These are phyloP conservation scores for Melampsora americana DNA, from an alignment of 1,284 basidiomycete species.

Conservation along the genomic window DNA sequence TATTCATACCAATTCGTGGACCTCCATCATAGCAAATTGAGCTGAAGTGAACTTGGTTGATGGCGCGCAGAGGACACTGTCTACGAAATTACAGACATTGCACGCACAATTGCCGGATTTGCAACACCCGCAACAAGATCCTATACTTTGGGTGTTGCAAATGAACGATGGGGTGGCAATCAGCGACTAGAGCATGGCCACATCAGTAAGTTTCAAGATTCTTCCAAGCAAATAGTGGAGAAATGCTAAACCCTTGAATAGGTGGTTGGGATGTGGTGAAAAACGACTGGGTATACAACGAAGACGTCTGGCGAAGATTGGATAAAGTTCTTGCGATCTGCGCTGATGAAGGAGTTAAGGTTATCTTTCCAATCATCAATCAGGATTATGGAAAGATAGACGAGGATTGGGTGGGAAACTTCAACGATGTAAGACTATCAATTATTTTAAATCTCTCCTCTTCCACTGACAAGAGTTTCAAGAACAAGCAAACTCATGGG, in stretches of 20 bases:
- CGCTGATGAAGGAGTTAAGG: slow-evolving; percentile 5
- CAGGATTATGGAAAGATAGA: slow-evolving; percentile 16
- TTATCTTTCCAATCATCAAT: slow-evolving; percentile 18
- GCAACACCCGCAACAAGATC: slow-evolving; percentile 2
- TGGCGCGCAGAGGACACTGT: neutral
- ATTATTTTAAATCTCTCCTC: too few species aligned
- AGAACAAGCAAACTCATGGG: too few species aligned
- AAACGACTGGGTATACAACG: slow-evolving; percentile 6
- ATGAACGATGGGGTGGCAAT: neutral
- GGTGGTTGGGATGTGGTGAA: neutral
- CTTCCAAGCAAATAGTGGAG: neutral
- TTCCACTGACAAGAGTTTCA: too few species aligned
- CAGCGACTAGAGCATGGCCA: neutral
- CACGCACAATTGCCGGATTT: neutral
- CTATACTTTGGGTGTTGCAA: slow-evolving; percentile 9
- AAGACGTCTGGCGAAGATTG: neutral
- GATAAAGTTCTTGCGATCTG: neutral
- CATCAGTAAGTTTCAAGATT: neutral
- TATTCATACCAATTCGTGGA: neutral
- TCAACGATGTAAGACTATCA: slow-evolving; percentile 31
- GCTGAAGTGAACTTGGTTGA: neutral
- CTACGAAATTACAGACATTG: neutral
- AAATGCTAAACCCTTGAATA: neutral
- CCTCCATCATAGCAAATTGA: neutral
- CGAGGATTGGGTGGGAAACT: slow-evolving; percentile 28